A percentile compares a stretch with the other conserved stretches of the same genome.
phyloP scores from a whole-genome alignment of 805 yeast species.

The Saccharomycopsis schoenii region DNA sequence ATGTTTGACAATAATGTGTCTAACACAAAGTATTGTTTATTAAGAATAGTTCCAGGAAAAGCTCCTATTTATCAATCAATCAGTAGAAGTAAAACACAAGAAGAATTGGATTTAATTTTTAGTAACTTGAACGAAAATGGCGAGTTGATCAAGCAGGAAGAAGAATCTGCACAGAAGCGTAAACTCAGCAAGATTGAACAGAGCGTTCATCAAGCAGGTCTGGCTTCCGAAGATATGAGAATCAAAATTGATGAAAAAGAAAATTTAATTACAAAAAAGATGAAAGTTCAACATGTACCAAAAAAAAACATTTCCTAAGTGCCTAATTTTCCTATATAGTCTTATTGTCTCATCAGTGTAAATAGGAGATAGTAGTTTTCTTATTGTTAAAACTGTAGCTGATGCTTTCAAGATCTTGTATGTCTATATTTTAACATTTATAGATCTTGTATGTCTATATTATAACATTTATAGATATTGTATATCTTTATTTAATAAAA shows the following conservation, averaged over 20 bases:
- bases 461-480: too few species aligned
- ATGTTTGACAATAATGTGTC: conserved; percentile 52
- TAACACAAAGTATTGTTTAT: conserved; percentile 73
- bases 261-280: neutral
- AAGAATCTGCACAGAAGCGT: neutral
- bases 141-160: neutral
- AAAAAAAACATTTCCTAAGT: neutral
- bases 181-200: neutral
- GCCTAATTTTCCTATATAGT: neutral
- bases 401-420: too few species aligned
- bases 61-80: conserved; percentile 47
- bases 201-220: neutral
- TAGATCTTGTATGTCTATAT: too few species aligned
- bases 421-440: too few species aligned
- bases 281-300: neutral
- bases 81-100: conserved; percentile 36
- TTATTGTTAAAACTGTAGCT: too few species aligned
- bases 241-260: neutral
- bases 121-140: conserved; percentile 1
- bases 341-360: too few species aligned
- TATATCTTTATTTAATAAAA: too few species aligned
- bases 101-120: neutral
- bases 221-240: neutral
- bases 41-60: conserved; percentile 73
- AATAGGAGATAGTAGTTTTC: too few species aligned